Conservation (phyloP, 2,329 filamentous ascomycete genomes). For the Trichophyton verrucosum region DNA sequence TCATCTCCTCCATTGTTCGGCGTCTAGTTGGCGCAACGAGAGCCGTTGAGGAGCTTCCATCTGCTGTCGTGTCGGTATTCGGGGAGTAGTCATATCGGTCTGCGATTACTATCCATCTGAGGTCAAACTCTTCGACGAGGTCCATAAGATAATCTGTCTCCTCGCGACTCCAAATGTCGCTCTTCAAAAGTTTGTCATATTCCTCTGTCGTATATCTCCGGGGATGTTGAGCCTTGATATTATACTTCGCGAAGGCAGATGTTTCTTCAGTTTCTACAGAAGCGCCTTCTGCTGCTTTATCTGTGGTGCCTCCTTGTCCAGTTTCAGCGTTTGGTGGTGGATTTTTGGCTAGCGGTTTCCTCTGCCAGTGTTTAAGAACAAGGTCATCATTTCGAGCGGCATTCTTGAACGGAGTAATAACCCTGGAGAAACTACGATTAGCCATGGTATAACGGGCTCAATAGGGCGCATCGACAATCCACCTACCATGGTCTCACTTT, state of each 20-base stretch:
- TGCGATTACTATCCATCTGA: conserved; percentile 83
- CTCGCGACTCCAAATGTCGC: conserved; percentile 71
- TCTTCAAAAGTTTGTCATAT: conserved; percentile 63
- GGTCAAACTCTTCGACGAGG: conserved; percentile 62
- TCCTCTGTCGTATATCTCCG: conserved; percentile 70
- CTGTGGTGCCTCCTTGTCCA: conserved; percentile 20
- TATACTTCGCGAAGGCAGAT: conserved; percentile 70
- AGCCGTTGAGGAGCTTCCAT: conserved; percentile 33
- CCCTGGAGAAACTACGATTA: conserved; percentile 43
- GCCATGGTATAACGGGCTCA: conserved; percentile 6
- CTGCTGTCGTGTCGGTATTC: conserved; percentile 18
- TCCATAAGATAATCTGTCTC: conserved; percentile 87
- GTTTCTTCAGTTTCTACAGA: conserved; percentile 29
- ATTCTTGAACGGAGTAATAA: conserved; percentile 60
- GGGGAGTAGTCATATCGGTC: conserved; percentile 70
- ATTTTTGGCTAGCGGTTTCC: conserved; percentile 43
- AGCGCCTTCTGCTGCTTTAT: conserved; percentile 20
- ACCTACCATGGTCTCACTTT: conserved; percentile 34
- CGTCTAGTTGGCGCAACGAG: conserved; percentile 39
- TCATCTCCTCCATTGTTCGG: conserved; percentile 78
- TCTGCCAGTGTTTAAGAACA: conserved; percentile 67
- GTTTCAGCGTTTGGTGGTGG: conserved; percentile 26
- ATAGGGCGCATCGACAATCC: background rate
- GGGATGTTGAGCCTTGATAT: conserved; percentile 65
- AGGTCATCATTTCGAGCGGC: conserved; percentile 61